These are phyloP conservation scores for Closterium sp. DNA, from an alignment of 139 green algal species.

Conservation along the genomic window DNA sequence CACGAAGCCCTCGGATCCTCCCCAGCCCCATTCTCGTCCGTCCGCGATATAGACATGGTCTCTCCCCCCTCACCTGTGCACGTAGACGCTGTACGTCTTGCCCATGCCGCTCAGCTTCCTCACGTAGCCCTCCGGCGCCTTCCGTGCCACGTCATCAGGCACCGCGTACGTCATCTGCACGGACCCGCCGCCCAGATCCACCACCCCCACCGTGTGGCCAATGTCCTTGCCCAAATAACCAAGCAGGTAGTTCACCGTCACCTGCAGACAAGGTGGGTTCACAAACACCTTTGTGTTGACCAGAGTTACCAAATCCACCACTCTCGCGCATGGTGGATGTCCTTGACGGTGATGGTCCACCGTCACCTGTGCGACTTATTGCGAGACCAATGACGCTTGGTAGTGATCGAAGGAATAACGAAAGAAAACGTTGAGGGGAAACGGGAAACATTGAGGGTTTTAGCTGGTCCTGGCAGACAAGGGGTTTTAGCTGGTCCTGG, in stretches of 20 bases:
- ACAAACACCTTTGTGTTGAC: no score
- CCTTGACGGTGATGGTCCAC: not conserved
- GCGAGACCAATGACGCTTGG: no score
- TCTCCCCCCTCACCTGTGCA: slow-evolving; percentile 82
- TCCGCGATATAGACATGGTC: no score
- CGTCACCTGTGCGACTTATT: not conserved
- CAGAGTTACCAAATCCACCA: no score
- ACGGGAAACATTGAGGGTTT: no score
- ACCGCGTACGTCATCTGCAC: slow-evolving; percentile 88
- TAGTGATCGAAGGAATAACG: no score
- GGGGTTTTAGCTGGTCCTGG: no score
- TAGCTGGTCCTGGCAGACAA: no score
- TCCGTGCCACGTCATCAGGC: slow-evolving; percentile 53
- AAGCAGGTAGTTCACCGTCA: slow-evolving; percentile 96
- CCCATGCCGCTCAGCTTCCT: slow-evolving; percentile 66
- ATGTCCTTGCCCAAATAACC: slow-evolving; percentile 68
- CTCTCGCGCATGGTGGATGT: no score
- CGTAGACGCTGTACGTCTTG: slow-evolving; percentile 84
- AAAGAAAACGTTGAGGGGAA: no score
- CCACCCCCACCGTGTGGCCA: slow-evolving; percentile 77
- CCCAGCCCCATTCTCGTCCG: no score
- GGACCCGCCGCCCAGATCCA: slow-evolving; percentile 85
- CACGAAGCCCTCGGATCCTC: slow-evolving; percentile 67
- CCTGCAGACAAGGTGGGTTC: slow-evolving; percentile 8
- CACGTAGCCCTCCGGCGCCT: slow-evolving; percentile 68